Conservation (phyloP, 768 basidiomycete species). For the Tricholoma sp. region DNA sequence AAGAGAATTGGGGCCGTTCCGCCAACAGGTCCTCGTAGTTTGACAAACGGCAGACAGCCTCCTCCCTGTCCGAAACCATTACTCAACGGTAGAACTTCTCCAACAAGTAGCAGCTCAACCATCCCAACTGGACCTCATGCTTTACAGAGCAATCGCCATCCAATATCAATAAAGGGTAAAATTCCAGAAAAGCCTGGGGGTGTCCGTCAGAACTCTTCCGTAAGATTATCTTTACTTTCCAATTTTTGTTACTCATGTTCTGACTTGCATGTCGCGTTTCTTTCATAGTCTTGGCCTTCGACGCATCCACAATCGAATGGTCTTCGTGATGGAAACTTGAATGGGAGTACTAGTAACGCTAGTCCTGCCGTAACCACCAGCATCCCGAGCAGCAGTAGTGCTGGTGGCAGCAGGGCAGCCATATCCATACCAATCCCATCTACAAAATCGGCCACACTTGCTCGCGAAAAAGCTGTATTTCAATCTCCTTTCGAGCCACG, state of each 20-base stretch:
- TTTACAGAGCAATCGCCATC: slow-evolving; percentile 26
- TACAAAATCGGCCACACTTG: slow-evolving; percentile 11
- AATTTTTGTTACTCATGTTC: neutral
- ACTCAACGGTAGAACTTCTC: slow-evolving; percentile 32
- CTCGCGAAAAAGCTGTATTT: slow-evolving; percentile 20
- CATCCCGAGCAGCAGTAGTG: slow-evolving; percentile 9
- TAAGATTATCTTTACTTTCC: slow-evolving; percentile 11
- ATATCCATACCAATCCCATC: slow-evolving; percentile 23
- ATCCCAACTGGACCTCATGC: slow-evolving; percentile 21
- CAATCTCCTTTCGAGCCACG: slow-evolving; percentile 17
- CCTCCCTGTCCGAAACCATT: slow-evolving; percentile 37
- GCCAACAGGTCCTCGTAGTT: slow-evolving; percentile 63
- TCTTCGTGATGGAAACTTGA: slow-evolving; percentile 13
- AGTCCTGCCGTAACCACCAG: slow-evolving; percentile 8
- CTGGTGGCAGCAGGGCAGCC: slow-evolving; percentile 16
- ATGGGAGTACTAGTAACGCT: slow-evolving; percentile 1
- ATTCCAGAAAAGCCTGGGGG: slow-evolving; percentile 19
- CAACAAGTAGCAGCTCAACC: slow-evolving; percentile 13
- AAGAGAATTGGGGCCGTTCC: slow-evolving; percentile 49
- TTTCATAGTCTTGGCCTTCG: slow-evolving; percentile 22
- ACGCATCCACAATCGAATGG: slow-evolving; percentile 24
- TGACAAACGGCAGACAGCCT: slow-evolving; percentile 27
- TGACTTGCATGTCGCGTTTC: slow-evolving; percentile 4
- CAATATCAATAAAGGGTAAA: slow-evolving; percentile 36
- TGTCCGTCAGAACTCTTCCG: slow-evolving; percentile 15